phyloP scores from a whole-genome alignment of 768 basidiomycete genomes.

The Collybiopsis luxurians region DNA sequence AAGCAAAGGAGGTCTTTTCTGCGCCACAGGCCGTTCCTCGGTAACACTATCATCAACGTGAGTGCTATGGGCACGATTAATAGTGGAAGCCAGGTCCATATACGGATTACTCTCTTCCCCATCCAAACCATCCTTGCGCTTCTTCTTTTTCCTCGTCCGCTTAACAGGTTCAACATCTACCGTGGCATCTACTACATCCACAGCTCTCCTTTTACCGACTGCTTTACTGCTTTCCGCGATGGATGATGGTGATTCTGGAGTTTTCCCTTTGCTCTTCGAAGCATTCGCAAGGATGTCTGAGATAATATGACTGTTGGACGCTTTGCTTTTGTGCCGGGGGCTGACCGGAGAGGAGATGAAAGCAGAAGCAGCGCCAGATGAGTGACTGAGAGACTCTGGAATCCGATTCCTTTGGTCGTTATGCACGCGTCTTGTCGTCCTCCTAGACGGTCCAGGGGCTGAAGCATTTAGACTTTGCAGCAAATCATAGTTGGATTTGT shows the following conservation, averaged over 20 bases:
- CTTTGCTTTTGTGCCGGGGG: no score
- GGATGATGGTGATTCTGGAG: background rate
- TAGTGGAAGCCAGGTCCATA: conserved; percentile 1
- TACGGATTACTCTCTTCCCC: background rate
- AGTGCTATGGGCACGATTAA: background rate
- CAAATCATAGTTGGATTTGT: conserved; percentile 61
- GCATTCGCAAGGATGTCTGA: conserved; percentile 26
- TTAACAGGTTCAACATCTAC: background rate
- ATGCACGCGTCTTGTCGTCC: conserved; percentile 59
- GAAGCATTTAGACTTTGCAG: conserved; percentile 39
- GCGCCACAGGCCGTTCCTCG: background rate
- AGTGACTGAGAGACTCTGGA: conserved; percentile 18
- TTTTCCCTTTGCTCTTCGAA: conserved; percentile 18
- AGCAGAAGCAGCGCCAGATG: conserved; percentile 15
- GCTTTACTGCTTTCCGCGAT: background rate
- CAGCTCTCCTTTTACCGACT: conserved; percentile 19
- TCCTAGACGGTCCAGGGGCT: conserved; percentile 47
- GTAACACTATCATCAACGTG: background rate
- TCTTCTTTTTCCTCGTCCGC: background rate
- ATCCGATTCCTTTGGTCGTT: conserved; percentile 50
- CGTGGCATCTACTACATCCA: background rate
- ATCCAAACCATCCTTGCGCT: background rate
- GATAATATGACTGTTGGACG: conserved; percentile 24
- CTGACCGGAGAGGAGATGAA: no score
- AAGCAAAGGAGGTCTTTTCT: background rate